These are phyloP conservation scores for Naegleria lovaniensis DNA, from an alignment of 208 protist species.

Conservation along the genomic window DNA sequence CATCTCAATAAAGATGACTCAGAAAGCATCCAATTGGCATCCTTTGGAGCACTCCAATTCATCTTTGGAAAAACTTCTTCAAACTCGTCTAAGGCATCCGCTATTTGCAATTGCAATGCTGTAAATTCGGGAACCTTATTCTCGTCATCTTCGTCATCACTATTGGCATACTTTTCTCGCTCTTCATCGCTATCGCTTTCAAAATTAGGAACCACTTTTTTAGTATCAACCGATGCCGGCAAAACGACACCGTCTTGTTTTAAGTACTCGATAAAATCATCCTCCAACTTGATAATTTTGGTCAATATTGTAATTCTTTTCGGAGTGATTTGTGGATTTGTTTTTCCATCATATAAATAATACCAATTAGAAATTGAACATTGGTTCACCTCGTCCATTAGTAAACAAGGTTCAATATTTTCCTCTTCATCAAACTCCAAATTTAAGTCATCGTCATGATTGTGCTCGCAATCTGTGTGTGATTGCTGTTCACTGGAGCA, in stretches of 20 bases:
- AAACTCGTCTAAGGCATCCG: constrained; percentile 28
- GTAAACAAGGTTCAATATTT: background rate
- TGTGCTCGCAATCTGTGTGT: too few relatives aligned
- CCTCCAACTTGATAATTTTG: background rate
- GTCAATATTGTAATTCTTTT: background rate
- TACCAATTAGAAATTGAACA: constrained; percentile 1
- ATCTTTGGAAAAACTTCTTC: constrained; percentile 43
- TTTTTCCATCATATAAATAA: constrained; percentile 1
- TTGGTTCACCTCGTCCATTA: background rate
- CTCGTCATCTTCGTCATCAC: background rate
- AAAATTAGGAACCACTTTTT: background rate
- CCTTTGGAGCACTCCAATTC: constrained; percentile 44
- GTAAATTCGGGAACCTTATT: constrained; percentile 20
- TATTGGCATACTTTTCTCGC: background rate
- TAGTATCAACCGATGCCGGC: background rate
- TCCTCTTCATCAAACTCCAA: background rate
- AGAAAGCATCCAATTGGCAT: constrained; percentile 39
- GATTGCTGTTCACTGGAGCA: too few relatives aligned
- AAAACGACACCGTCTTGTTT: background rate
- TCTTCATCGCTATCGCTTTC: background rate
- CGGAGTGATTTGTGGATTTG: background rate
- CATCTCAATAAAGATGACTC: constrained; percentile 32
- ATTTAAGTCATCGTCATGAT: too few relatives aligned
- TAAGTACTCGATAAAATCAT: constrained; percentile 26
- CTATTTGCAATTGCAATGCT: constrained; percentile 31